Base-by-base conservation (phyloP, 495 filamentous ascomycete genomes). In the Schizothecium vesticola region DNA sequence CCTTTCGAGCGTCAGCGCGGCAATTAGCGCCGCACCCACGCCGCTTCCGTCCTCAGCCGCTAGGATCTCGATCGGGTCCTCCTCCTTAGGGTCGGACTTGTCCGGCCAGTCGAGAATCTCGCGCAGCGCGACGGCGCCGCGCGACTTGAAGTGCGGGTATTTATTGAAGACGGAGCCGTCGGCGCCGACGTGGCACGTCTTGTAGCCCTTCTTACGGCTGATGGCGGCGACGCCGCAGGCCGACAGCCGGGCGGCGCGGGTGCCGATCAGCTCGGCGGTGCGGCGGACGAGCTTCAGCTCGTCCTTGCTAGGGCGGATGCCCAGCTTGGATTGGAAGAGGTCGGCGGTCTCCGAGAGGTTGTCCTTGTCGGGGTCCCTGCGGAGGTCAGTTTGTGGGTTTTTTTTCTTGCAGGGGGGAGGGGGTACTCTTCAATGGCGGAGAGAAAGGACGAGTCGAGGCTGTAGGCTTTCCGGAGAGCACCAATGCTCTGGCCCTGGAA, bases 151-250 rank as follows among this genome's bases (percentile, higher is more conserved):
- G 79, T 97, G 92, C 2, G 94, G 94, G 81, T 97, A 97, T 79
- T 97, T 97, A 85, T 96, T 97, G 84, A 97, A 98, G 57, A 98
- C 93, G 12, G 91, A 94, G 25, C 94, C 94, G 72, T 98, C 94
- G 55, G 94, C 94, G 72, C 94, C 94, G 22, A 97, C 94, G 78
- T 97, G 94, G 85, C 92, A 96, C 16, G 88, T 86, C 70, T 88
- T 81, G 71, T 92, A 92, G 67, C 89, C 87, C 84, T 97, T 97
- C 89, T 97, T 97, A 78, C 87, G 94, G 84, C 91, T 93, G 72
- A 98, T 97, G 61, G 94, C 94, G 5, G 94, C 92, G 61, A 97
- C 91, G 76, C 94, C 94, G 73, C 94, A 98, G 59, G 94, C 89
- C 2, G 94, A 96, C 25, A 98, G 87, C 64, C 94, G 91, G 61